Evolutionary conservation across 345 rosid species (phyloP).

Genomic region (Populus pruinosa): DNA sequence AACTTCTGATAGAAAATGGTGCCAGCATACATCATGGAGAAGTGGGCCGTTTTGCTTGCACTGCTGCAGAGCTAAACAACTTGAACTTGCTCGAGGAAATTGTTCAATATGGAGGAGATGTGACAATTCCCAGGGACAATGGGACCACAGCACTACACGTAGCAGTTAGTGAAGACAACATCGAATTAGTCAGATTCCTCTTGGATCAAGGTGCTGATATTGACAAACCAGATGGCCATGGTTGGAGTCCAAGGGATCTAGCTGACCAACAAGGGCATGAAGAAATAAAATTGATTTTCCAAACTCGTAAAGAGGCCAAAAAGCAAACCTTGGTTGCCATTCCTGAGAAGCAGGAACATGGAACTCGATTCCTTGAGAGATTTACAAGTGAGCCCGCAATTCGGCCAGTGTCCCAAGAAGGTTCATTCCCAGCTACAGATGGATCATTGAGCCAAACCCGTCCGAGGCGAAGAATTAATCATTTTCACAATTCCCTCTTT

Average conservation of each 20-base stretch:
- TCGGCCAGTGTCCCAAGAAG: slow-evolving; percentile 29
- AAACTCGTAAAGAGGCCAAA: slow-evolving; percentile 33
- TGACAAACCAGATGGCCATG: slow-evolving; percentile 53
- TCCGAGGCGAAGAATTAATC: slow-evolving; percentile 54
- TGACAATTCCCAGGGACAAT: slow-evolving; percentile 43
- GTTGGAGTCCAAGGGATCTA: slow-evolving; percentile 69
- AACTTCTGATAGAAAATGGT: slow-evolving; percentile 45
- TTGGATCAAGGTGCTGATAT: slow-evolving; percentile 61
- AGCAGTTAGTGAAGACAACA: slow-evolving; percentile 74
- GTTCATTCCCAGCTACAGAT: slow-evolving; percentile 32
- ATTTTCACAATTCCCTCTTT: slow-evolving; percentile 66
- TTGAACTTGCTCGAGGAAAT: slow-evolving; percentile 60
- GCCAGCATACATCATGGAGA: slow-evolving; percentile 54
- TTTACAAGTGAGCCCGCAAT: slow-evolving; percentile 72
- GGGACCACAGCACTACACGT: slow-evolving; percentile 76
- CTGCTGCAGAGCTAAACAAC: slow-evolving; percentile 64
- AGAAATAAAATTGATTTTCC: slow-evolving; percentile 55
- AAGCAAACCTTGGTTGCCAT: slow-evolving; percentile 32
- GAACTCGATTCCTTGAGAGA: slow-evolving; percentile 50
- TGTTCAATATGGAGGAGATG: slow-evolving; percentile 46
- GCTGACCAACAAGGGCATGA: slow-evolving; percentile 90
- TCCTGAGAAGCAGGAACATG: slow-evolving; percentile 48
- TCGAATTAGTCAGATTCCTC: slow-evolving; percentile 64
- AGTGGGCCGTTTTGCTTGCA: slow-evolving; percentile 70
- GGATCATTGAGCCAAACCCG: slow-evolving; percentile 44